Conservation (phyloP, 1,139 yeast species). For the Pichia norvegensis region DNA sequence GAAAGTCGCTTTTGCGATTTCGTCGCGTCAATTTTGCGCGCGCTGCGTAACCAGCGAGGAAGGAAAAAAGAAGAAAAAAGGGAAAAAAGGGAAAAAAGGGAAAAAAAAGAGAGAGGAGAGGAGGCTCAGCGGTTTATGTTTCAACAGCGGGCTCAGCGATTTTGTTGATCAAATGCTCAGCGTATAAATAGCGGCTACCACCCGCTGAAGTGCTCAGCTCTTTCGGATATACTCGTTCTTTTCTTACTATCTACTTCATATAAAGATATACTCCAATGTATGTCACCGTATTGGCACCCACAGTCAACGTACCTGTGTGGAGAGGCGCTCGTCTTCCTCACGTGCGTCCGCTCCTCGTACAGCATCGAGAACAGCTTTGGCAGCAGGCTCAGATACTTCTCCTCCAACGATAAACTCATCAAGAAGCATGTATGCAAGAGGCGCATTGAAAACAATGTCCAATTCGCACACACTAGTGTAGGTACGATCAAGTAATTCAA, state of each 20-base stretch:
- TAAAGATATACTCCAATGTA: too few species aligned
- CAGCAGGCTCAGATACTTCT: slow-evolving; percentile 74
- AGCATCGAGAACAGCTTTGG: slow-evolving; percentile 67
- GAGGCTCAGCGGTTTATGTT: background rate
- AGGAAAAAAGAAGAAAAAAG: background rate
- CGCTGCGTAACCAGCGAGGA: background rate
- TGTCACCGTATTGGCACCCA: too few species aligned
- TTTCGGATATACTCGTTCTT: too few species aligned
- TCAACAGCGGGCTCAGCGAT: background rate
- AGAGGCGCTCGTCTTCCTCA: slow-evolving; percentile 51
- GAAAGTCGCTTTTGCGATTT: too few species aligned
- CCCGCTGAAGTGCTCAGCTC: too few species aligned
- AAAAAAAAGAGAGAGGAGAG: background rate
- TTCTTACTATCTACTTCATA: too few species aligned
- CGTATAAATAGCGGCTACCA: too few species aligned
- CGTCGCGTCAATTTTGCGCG: background rate
- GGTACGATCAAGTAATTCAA: slow-evolving; percentile 92
- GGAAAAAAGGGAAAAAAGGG: background rate
- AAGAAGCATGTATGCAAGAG: slow-evolving; percentile 83
- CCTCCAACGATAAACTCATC: slow-evolving; percentile 86
- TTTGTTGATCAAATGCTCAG: too few species aligned
- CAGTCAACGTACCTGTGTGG: background rate
- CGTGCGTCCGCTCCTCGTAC: slow-evolving; percentile 75
- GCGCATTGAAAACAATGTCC: slow-evolving; percentile 90
- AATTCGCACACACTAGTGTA: slow-evolving; percentile 95